Base-by-base conservation (phyloP, 345 rosid species). In the Camelina sativa region DNA sequence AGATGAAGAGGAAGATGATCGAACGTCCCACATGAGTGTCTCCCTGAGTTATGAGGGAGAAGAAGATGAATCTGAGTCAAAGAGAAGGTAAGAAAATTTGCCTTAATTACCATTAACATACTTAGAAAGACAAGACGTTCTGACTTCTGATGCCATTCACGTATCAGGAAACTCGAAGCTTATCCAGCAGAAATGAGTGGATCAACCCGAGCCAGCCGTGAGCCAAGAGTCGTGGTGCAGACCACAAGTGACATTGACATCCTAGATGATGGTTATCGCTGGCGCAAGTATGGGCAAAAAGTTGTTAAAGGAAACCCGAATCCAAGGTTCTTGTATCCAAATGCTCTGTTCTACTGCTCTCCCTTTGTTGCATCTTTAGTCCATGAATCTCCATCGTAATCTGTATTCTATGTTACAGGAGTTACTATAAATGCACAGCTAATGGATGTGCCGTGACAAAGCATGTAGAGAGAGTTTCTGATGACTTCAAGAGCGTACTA, bases 381-480 rank as follows among this genome's bases (percentile, higher is more conserved):
- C 52, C 68, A 61, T 7, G 20, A 23, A 7, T 51, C 23, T 50
- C 11, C 44, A 41, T 64, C 56, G 55, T 34, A 62, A 62, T 30
- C 16, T 67, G 13, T 43, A 35, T 47, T 62, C 19, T 69, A 77
- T 20, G 63, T 28, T 69, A n/a, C 85, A 93, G 98, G 95, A 94
- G 98, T 67, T 94, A 94, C 61, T 94, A 94, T 84, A 94, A 94
- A 84, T 94, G 98, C 82, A 94, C 98, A 0, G 89, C 82, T 50
- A 84, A 85, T 35, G 98, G 96, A 67, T 94, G 97, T 79, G 79
- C 85, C 0, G 97, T 94, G 58, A 88, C 97, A 57, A 93, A 93
- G 83, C 98, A 93, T 52, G 98, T 93, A 48, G 98, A 93, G 80
- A 88, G 98, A 84, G 98, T 96, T 69, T 91, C 97, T 7, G 91